Evolutionary conservation across 176 grass and related monocot genomes (phyloP), one percentile per base, ranked within the genome.

Genomic region (Phragmites australis): DNA sequence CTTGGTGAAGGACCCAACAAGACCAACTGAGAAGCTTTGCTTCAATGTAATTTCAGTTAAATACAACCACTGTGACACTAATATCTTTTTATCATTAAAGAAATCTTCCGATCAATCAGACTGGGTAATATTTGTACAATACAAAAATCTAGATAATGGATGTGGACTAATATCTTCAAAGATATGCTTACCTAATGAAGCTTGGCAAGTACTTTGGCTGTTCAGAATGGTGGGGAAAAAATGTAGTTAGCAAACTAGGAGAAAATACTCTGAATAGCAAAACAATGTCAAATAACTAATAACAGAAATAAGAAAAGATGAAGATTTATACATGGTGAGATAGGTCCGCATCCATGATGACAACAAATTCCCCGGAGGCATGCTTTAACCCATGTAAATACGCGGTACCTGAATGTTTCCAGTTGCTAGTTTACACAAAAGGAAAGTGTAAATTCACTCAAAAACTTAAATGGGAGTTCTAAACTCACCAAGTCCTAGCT

Each of bases 161-260:
- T 48, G 9, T 31, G 3, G 2, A 41, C 11, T 58, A 43, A 68
- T 26, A 64, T 78, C 41, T 72, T 59, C 56, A 34, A 13, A 65
- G n/a, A 70, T 70, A 80, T 70, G 72, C 68, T 79, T 74, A 95
- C 92, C 93, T 91, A 79, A 99, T 99, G 63, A 99, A 99, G 86
- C 82, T 91, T 60, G 96, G 96, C 82, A 99, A 80, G 79, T 99
- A 99, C 69, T 99, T 95, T 23, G 96, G 96, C 93, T 99, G 96
- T 74, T 80, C 64, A 75, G 53, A 52, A 25, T 49, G 37, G 76
- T 37, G 34, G 5, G 5, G 5, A 62, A 19, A 80, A 75, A 54
- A 23, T 31, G 66, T 3, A 50, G 74, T 80, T 68, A 88, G 84
- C 21, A 60, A 77, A 43, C 30, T 23, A 72, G 82, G 70, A 90